phyloP scores from a whole-genome alignment of 345 rosid species.

The Eucalyptus pauciflora region DNA sequence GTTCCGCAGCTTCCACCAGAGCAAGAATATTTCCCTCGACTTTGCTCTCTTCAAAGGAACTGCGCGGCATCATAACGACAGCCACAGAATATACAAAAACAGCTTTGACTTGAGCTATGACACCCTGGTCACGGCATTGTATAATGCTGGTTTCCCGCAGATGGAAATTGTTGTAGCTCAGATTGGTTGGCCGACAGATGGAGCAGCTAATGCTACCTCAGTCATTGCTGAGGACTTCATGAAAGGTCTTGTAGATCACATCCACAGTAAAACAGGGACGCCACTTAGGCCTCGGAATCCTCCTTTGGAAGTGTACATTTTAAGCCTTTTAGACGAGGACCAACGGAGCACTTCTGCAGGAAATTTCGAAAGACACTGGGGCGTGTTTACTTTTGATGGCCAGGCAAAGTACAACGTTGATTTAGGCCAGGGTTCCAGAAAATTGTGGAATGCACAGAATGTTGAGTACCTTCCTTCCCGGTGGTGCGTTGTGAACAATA shows the following conservation, averaged over 20 bases:
- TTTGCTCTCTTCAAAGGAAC: constrained; percentile 60
- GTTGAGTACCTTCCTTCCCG: constrained; percentile 63
- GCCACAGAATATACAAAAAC: constrained; percentile 54
- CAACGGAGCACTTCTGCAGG: constrained; percentile 40
- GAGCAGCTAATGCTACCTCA: constrained; percentile 61
- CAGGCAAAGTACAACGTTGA: constrained; percentile 69
- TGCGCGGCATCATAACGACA: constrained; percentile 38
- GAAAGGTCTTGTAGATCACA: constrained; percentile 52
- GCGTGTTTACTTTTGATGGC: constrained; percentile 86
- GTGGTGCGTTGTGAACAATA: constrained; percentile 87
- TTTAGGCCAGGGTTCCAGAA: constrained; percentile 47
- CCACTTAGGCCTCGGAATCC: constrained; percentile 39
- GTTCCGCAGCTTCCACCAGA: constrained; percentile 37
- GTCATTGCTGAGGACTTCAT: constrained; percentile 42
- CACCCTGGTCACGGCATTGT: constrained; percentile 52
- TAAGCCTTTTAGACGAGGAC: constrained; percentile 76
- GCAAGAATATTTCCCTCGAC: constrained; percentile 64
- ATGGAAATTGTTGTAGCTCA: constrained; percentile 51
- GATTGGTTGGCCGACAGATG: constrained; percentile 98
- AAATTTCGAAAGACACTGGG: constrained; percentile 88
- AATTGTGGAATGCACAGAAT: constrained; percentile 46
- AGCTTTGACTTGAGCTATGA: constrained; percentile 68
- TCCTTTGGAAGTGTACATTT: constrained; percentile 55
- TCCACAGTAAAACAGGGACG: constrained; percentile 53
- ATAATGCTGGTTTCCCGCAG: constrained; percentile 47